Percentiles rank a stretch among this genome's conserved stretches.
Conservation (phyloP, 495 filamentous ascomycete species). For the Penicilliopsis zonata region DNA sequence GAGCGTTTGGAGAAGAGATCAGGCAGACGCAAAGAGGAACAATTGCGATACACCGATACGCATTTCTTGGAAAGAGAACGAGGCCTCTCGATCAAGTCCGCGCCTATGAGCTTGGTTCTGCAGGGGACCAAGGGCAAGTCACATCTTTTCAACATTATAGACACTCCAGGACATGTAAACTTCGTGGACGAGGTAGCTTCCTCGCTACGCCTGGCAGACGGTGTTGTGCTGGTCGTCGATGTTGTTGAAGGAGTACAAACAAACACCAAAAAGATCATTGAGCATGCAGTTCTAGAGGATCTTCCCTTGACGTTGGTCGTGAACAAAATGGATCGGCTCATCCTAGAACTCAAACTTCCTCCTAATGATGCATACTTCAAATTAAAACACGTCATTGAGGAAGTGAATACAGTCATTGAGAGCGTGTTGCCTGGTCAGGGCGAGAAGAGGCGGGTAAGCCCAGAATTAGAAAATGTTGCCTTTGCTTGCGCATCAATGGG, state of each 20-base stretch:
- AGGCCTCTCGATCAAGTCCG: constrained; percentile 85
- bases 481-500: constrained; percentile 90
- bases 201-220: constrained; percentile 76
- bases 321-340: constrained; percentile 95
- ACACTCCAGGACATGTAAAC: constrained; percentile 96
- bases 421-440: constrained; percentile 74
- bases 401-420: constrained; percentile 93
- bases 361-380: constrained; percentile 98
- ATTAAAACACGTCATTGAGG: constrained; percentile 92
- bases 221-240: constrained; percentile 87
- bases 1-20: constrained; percentile 65
- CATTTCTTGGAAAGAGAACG: constrained; percentile 81
- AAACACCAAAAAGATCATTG: constrained; percentile 94
- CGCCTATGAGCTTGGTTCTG: constrained; percentile 88
- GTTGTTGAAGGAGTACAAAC: constrained; percentile 97
- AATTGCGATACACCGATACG: constrained; percentile 87
- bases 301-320: constrained; percentile 80
- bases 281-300: constrained; percentile 83
- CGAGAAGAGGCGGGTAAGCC: constrained; percentile 69
- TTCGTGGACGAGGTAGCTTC: constrained; percentile 95
- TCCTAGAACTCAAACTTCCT: constrained; percentile 88
- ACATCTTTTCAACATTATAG: constrained; percentile 88
- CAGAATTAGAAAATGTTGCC: constrained; percentile 92
- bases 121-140: constrained; percentile 85
- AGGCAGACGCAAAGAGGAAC: constrained; percentile 76